Percentiles rank a stretch among this genome's conserved stretches.
Evolutionary conservation across 768 basidiomycete genomes (phyloP).

Genomic region (Dentipellis sp.): DNA sequence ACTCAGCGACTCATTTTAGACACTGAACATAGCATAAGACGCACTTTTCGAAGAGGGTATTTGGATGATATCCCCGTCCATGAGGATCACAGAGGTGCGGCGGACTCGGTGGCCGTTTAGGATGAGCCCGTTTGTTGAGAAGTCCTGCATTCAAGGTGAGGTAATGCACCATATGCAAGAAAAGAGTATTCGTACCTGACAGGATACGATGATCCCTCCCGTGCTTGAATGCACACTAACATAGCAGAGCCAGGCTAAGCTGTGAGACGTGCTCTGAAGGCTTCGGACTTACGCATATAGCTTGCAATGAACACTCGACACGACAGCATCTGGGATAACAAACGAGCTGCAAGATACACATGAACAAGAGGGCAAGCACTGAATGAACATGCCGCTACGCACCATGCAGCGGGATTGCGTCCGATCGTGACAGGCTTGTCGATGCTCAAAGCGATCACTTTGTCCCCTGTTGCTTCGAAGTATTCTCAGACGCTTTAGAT

Average conservation of each 20-base stretch:
- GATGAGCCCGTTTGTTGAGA: slow-evolving; percentile 67
- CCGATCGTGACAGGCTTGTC: slow-evolving; percentile 62
- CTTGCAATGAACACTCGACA: slow-evolving; percentile 70
- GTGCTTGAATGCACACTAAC: slow-evolving; percentile 57
- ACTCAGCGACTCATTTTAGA: not conserved
- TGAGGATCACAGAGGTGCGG: slow-evolving; percentile 59
- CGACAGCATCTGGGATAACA: slow-evolving; percentile 48
- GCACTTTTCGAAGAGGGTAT: slow-evolving; percentile 60
- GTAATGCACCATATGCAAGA: not conserved
- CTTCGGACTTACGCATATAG: slow-evolving; percentile 56
- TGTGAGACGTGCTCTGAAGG: not conserved
- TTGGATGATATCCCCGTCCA: slow-evolving; percentile 65
- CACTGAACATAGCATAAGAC: slow-evolving; percentile 2
- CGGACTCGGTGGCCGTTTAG: slow-evolving; percentile 63
- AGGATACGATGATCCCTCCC: slow-evolving; percentile 71
- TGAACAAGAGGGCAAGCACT: too few species aligned
- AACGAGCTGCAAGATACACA: slow-evolving; percentile 34
- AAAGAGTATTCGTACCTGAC: slow-evolving; percentile 40
- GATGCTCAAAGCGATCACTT: slow-evolving; percentile 53
- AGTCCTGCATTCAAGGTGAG: slow-evolving; percentile 37
- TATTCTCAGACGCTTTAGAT: not conserved
- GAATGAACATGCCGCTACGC: not conserved
- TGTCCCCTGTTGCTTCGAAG: not conserved
- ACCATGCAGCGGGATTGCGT: slow-evolving; percentile 65
- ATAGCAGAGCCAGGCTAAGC: not conserved